Conservation (phyloP, 2,329 filamentous ascomycete species). For the Fusarium coffeatum region DNA sequence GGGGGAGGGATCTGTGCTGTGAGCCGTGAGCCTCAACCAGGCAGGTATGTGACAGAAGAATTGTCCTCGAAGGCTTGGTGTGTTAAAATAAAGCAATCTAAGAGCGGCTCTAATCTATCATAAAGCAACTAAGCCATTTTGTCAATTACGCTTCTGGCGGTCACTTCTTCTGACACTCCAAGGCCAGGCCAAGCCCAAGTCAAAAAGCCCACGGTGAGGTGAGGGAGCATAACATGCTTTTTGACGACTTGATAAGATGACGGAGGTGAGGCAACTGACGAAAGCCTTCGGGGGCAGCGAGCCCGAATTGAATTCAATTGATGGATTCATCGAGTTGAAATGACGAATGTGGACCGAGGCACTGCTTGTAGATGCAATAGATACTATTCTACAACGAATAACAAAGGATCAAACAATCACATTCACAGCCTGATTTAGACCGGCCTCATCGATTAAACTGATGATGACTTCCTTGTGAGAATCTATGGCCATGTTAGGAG, state of each 20-base stretch:
- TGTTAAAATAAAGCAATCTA: not conserved
- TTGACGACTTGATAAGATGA: slow-evolving; percentile 9
- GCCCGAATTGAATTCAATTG: slow-evolving; percentile 1
- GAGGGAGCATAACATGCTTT: slow-evolving; percentile 1
- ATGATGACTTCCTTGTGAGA: not conserved
- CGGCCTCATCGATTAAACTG: not conserved
- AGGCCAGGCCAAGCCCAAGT: slow-evolving; percentile 15
- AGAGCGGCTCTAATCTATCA: not conserved
- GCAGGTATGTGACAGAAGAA: not conserved
- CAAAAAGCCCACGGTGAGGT: not conserved
- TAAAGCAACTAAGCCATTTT: not conserved
- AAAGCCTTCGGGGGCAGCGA: slow-evolving; percentile 8
- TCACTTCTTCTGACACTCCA: not conserved
- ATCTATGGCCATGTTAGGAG: not conserved
- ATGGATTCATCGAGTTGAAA: slow-evolving; percentile 18
- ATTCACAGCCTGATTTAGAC: not conserved
- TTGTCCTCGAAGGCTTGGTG: not conserved
- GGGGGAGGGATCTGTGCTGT: slow-evolving; percentile 19
- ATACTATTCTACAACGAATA: slow-evolving; percentile 2
- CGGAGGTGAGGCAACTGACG: slow-evolving; percentile 33
- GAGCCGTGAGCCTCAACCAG: slow-evolving; percentile 36
- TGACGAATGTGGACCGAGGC: slow-evolving; percentile 14
- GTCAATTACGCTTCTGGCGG: not conserved
- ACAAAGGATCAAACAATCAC: not conserved
- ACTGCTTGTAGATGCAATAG: not conserved